A percentile compares a stretch with the other conserved stretches of the same genome.
These are phyloP conservation scores for Boletus vermiculosoides DNA, from an alignment of 768 basidiomycete genomes.

Conservation along the genomic window DNA sequence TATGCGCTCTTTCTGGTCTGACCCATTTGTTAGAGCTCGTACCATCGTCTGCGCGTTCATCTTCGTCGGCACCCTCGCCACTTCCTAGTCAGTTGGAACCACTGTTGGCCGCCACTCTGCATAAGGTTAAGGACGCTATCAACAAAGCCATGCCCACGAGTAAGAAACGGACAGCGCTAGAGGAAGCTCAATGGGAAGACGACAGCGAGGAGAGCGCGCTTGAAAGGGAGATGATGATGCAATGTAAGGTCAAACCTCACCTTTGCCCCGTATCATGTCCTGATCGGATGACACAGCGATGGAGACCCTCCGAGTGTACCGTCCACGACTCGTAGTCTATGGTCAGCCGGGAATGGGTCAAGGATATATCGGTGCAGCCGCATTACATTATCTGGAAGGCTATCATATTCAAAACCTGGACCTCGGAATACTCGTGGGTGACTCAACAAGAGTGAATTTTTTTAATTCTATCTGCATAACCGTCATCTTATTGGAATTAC, in stretches of 20 bases:
- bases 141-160: constrained; percentile 71
- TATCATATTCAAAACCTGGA: constrained; percentile 95
- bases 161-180: constrained; percentile 80
- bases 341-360: constrained; percentile 91
- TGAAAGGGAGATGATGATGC: constrained; percentile 84
- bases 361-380: constrained; percentile 82
- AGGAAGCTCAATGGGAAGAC: constrained; percentile 95
- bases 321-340: constrained; percentile 82
- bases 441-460: constrained; percentile 76
- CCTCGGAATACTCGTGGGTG: constrained; percentile 82
- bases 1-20: not conserved
- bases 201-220: constrained; percentile 77
- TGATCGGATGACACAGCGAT: constrained; percentile 55
- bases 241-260: constrained; percentile 51
- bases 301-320: constrained; percentile 86
- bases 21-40: constrained; percentile 65
- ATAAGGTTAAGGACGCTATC: constrained; percentile 71
- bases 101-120: constrained; percentile 65
- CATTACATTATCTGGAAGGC: constrained; percentile 91
- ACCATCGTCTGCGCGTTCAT: constrained; percentile 91
- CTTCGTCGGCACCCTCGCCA: constrained; percentile 80
- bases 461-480: not conserved
- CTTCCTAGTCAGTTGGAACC: constrained; percentile 84
- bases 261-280: not conserved
- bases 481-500: constrained; percentile 1